Conservation (phyloP, 192 early-diverging fungal genomes). For the Phlyctochytrium bullatum region DNA sequence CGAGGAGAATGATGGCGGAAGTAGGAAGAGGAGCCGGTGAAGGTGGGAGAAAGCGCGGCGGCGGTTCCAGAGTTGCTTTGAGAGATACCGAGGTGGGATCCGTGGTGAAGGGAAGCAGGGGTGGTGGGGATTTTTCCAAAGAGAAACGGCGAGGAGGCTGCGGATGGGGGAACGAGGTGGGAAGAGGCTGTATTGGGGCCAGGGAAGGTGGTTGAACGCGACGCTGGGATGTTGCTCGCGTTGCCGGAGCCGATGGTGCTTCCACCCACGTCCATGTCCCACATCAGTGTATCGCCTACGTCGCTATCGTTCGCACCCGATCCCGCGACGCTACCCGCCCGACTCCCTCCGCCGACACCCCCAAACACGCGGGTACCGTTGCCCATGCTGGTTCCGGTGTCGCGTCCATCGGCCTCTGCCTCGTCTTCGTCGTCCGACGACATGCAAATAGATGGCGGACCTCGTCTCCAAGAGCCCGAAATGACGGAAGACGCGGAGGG, state of each 20-base stretch:
- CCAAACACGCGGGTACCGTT: too few species aligned
- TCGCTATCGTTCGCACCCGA: background rate
- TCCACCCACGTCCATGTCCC: background rate
- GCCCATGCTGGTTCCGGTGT: too few species aligned
- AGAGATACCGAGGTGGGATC: too few species aligned
- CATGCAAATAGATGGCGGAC: conserved; percentile 6
- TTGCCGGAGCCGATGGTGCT: background rate
- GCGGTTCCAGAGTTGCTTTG: too few species aligned
- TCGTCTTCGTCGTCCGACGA: background rate
- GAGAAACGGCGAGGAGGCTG: too few species aligned
- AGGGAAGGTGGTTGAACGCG: background rate
- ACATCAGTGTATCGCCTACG: background rate
- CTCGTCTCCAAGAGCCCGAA: background rate
- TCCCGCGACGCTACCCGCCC: too few species aligned
- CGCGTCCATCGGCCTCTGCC: background rate
- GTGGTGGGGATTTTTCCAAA: too few species aligned
- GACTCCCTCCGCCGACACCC: too few species aligned
- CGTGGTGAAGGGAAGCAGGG: too few species aligned
- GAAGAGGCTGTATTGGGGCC: background rate
- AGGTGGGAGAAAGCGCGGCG: too few species aligned
- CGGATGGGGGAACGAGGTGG: too few species aligned
- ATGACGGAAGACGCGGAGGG: background rate
- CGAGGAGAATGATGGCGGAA: background rate
- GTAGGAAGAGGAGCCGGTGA: too few species aligned
- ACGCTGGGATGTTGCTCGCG: background rate